phyloP scores from a whole-genome alignment of 2,329 filamentous ascomycete genomes.

The Cladorrhinum sp. region DNA sequence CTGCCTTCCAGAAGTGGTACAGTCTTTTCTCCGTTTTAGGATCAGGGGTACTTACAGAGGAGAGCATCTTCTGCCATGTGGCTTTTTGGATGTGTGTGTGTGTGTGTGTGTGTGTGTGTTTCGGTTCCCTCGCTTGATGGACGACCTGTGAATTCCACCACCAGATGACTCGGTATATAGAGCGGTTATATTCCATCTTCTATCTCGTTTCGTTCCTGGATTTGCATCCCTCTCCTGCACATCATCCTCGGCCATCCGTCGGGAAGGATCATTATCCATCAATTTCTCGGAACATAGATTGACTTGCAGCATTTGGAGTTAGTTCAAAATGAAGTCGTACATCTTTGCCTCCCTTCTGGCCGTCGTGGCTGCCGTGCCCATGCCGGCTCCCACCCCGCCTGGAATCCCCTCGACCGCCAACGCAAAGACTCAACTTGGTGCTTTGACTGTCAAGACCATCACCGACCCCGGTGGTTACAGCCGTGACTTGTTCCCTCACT shows the following conservation, averaged over 20 bases:
- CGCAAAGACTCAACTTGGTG: slow-evolving; percentile 57
- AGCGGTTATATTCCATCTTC: too few species aligned
- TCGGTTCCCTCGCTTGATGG: too few species aligned
- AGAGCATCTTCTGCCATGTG: too few species aligned
- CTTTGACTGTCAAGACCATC: slow-evolving; percentile 55
- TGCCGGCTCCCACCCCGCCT: slow-evolving; percentile 41
- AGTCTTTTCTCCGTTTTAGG: not conserved
- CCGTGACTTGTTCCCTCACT: slow-evolving; percentile 68
- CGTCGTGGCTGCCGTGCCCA: slow-evolving; percentile 20
- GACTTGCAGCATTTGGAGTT: not conserved
- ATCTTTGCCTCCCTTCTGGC: slow-evolving; percentile 20
- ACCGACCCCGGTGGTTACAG: slow-evolving; percentile 57
- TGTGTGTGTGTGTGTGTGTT: too few species aligned
- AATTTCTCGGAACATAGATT: not conserved
- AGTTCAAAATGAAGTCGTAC: slow-evolving; percentile 24
- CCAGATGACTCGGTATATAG: too few species aligned
- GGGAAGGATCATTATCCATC: not conserved
- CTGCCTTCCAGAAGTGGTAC: slow-evolving; percentile 6
- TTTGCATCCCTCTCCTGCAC: too few species aligned
- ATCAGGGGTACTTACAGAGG: too few species aligned
- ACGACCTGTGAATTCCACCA: too few species aligned
- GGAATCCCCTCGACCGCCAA: slow-evolving; percentile 59
- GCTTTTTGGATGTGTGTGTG: too few species aligned
- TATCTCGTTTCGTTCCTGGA: too few species aligned
- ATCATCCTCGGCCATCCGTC: too few species aligned